Evolutionary conservation across 2,329 filamentous ascomycete genomes (phyloP).

Genomic region (Purpureocillium takamizusanense): DNA sequence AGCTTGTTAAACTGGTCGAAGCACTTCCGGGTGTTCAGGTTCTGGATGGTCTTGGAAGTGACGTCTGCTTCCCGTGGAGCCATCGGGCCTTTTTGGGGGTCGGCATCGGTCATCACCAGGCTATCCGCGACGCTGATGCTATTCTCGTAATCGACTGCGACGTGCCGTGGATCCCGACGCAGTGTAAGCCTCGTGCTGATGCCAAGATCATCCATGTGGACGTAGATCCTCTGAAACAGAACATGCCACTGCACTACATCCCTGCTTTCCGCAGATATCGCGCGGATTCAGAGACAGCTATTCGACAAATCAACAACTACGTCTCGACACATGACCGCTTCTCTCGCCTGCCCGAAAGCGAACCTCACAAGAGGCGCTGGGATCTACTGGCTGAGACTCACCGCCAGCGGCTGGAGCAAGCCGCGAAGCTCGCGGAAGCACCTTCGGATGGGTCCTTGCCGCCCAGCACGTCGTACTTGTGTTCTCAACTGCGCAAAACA

Average conservation of each 20-base stretch:
- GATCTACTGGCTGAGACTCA: no score
- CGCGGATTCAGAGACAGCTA: conserved; percentile 49
- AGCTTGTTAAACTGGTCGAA: conserved; percentile 55
- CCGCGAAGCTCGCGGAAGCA: no score
- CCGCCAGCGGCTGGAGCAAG: no score
- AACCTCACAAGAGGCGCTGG: no score
- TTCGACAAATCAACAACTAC: conserved; percentile 58
- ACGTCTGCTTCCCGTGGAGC: conserved; percentile 65
- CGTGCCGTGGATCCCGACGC: conserved; percentile 78
- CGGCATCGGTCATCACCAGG: conserved; percentile 59
- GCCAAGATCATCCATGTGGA: conserved; percentile 50
- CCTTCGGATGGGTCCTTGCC: no score
- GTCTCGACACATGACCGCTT: conserved; percentile 45
- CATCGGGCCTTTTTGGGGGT: conserved; percentile 58
- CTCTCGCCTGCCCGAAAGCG: conserved; percentile 52
- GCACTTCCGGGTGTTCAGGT: conserved; percentile 56
- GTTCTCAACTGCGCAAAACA: no score
- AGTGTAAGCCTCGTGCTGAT: conserved; percentile 39
- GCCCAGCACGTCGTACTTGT: conserved; percentile 29
- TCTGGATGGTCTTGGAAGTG: conserved; percentile 62
- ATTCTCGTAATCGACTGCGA: conserved; percentile 79
- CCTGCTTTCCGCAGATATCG: conserved; percentile 51
- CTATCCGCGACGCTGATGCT: conserved; percentile 64
- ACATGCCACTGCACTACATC: conserved; percentile 62
- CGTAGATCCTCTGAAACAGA: conserved; percentile 52